Conservation (phyloP, 2,329 filamentous ascomycete genomes). For the Fusarium robinianum region DNA sequence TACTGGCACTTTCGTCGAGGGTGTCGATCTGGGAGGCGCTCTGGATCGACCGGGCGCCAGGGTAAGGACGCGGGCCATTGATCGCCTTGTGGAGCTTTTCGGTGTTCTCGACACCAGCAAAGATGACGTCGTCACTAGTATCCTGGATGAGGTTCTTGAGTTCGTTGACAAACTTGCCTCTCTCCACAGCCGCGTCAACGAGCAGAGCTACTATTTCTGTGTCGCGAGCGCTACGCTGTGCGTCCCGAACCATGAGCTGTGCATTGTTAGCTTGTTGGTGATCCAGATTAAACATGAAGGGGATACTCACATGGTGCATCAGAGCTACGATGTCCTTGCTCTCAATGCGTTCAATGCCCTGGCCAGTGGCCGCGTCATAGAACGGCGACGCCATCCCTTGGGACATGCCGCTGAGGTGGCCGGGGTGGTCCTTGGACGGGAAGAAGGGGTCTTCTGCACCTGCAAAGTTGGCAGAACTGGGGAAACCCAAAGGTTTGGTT, state of each 20-base stretch:
- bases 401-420: constrained; percentile 85
- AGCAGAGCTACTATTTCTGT: constrained; percentile 95
- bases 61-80: constrained; percentile 83
- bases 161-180: constrained; percentile 95
- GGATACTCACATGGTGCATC: constrained; percentile 82
- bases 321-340: constrained; percentile 95
- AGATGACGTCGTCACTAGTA: constrained; percentile 81
- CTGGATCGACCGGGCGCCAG: constrained; percentile 66
- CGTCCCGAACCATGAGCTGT: constrained; percentile 90
- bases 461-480: constrained; percentile 55
- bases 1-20: constrained; percentile 64
- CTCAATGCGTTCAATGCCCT: constrained; percentile 87
- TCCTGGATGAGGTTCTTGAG: constrained; percentile 91
- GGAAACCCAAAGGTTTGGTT: constrained; percentile 60
- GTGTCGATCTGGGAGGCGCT: constrained; percentile 60
- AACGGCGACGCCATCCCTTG: constrained; percentile 88
- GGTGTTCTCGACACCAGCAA: constrained; percentile 84
- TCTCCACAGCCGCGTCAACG: constrained; percentile 91
- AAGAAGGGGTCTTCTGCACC: constrained; percentile 69
- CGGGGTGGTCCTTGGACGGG: constrained; percentile 57
- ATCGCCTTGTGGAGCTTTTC: constrained; percentile 83
- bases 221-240: constrained; percentile 92
- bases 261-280: constrained; percentile 39
- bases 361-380: constrained; percentile 87
- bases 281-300: not conserved